Conservation (phyloP, 306 rosid species). For the Echinosophora koreensis region DNA sequence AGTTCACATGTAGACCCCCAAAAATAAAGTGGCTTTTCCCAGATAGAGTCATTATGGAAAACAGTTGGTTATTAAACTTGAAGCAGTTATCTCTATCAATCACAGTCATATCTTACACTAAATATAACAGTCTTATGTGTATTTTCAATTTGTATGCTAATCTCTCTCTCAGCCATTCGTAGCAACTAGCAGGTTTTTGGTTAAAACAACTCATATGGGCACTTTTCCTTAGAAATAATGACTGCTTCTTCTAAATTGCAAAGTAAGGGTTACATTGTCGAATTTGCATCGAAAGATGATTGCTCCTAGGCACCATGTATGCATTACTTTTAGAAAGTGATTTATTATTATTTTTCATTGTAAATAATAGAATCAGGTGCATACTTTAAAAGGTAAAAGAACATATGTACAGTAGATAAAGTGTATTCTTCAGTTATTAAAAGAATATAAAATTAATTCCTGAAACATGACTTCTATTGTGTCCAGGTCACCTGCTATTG, state of each 20-base stretch:
- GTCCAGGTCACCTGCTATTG: neutral
- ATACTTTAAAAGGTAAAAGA: slow-evolving; percentile 1
- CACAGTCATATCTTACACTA: slow-evolving; percentile 8
- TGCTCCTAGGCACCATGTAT: neutral
- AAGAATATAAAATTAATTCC: slow-evolving; percentile 2
- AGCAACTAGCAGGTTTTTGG: slow-evolving; percentile 9
- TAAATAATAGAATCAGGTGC: neutral
- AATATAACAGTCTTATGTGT: neutral
- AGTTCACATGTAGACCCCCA: neutral
- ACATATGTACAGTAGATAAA: neutral
- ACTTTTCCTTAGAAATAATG: neutral
- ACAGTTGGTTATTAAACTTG: slow-evolving; percentile 15
- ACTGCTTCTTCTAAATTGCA: neutral
- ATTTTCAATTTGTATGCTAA: neutral
- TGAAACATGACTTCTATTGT: slow-evolving; percentile 12
- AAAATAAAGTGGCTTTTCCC: neutral
- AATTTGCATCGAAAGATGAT: slow-evolving; percentile 14
- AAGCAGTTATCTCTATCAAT: slow-evolving; percentile 12
- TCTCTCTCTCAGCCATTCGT: slow-evolving; percentile 16
- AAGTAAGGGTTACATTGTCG: neutral
- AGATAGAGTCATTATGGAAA: slow-evolving; percentile 1
- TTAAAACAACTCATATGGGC: neutral
- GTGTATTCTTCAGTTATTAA: neutral
- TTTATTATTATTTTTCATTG: neutral
- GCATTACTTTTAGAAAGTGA: neutral